Conservation (phyloP, 441 rosid species). For the Arabidopsis hybrid region DNA sequence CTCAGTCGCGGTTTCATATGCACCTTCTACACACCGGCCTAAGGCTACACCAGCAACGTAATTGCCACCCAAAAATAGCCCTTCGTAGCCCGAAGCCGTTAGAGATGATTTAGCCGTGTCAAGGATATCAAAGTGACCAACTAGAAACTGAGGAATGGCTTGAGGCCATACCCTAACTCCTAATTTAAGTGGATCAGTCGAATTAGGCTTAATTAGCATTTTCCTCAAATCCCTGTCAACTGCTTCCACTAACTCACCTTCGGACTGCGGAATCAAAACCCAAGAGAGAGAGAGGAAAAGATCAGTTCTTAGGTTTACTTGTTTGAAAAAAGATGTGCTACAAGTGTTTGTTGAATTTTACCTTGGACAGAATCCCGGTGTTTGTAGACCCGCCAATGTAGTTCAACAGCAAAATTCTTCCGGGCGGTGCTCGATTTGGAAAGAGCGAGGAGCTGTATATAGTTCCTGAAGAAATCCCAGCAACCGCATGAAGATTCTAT, state of each 20-base stretch:
- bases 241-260: conserved; percentile 26
- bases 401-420: conserved; percentile 21
- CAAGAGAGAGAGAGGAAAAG: not conserved
- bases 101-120: conserved; percentile 67
- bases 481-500: not conserved
- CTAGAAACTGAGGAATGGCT: conserved; percentile 62
- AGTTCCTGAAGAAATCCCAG: conserved; percentile 25
- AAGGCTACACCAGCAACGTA: conserved; percentile 87
- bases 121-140: conserved; percentile 78
- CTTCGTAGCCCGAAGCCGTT: conserved; percentile 57
- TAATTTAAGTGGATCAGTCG: conserved; percentile 37
- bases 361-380: conserved; percentile 25
- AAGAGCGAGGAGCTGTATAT: conserved; percentile 32
- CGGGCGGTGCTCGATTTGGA: conserved; percentile 23
- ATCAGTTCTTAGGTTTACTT: conserved; percentile 2
- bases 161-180: conserved; percentile 26
- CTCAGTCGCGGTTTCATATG: conserved; percentile 42
- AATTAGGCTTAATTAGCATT: conserved; percentile 47
- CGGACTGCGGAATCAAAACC: conserved; percentile 3
- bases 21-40: conserved; percentile 75
- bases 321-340: not conserved
- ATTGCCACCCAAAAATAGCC: conserved; percentile 86
- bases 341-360: not conserved
- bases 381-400: conserved; percentile 20
- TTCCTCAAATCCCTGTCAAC: conserved; percentile 30